Conservation (phyloP, 148 eudicot genomes). For the Mesembryanthemum crystallinum region DNA sequence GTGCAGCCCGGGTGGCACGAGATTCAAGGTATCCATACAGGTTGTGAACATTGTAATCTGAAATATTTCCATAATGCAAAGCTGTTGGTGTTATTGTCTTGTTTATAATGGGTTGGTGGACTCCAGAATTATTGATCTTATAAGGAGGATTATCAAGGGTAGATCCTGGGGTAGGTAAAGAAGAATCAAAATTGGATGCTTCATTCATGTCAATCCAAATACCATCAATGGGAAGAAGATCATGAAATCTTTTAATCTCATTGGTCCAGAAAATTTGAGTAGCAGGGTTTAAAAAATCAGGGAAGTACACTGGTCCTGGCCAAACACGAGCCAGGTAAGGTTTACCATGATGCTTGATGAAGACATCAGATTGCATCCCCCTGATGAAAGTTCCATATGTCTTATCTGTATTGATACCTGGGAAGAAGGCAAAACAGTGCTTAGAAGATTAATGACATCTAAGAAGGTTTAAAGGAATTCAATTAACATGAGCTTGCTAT, state of each 20-base stretch:
- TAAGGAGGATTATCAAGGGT: slow-evolving; percentile 57
- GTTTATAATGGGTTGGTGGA: slow-evolving; percentile 24
- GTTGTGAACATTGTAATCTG: slow-evolving; percentile 48
- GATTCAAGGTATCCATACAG: slow-evolving; percentile 50
- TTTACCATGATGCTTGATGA: slow-evolving; percentile 41
- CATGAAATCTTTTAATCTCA: slow-evolving; percentile 41
- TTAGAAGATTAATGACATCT: background rate
- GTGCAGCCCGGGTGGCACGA: slow-evolving; percentile 41
- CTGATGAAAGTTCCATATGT: slow-evolving; percentile 38
- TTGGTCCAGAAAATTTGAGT: slow-evolving; percentile 39
- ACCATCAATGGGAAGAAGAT: slow-evolving; percentile 35
- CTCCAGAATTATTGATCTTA: slow-evolving; percentile 44
- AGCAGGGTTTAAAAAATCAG: slow-evolving; percentile 50
- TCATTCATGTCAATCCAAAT: slow-evolving; percentile 52
- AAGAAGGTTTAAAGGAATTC: background rate
- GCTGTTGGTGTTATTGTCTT: slow-evolving; percentile 49
- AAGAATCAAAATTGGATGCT: slow-evolving; percentile 35
- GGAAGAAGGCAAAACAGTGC: background rate
- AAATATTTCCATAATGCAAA: slow-evolving; percentile 37
- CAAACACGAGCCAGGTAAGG: slow-evolving; percentile 48
- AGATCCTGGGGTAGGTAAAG: slow-evolving; percentile 29
- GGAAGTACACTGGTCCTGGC: slow-evolving; percentile 55
- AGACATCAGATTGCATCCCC: slow-evolving; percentile 43
- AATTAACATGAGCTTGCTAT: background rate
- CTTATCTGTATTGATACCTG: slow-evolving; percentile 44